Evolutionary conservation across 768 basidiomycete species (phyloP).

Genomic region (Mycena olivaceomarginata): DNA sequence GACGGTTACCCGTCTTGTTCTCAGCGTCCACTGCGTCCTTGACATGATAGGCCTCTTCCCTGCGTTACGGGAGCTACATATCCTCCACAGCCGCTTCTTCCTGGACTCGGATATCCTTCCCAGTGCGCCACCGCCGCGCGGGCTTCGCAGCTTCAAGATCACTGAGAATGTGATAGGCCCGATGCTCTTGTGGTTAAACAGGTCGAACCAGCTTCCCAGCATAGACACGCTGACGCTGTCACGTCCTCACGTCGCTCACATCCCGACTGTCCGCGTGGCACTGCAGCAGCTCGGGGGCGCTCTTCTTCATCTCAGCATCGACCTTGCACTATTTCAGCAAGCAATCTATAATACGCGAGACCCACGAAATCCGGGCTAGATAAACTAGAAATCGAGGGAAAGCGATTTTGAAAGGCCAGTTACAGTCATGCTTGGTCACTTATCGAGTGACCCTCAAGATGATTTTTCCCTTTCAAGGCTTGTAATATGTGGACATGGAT

Average conservation of each 20-base stretch:
- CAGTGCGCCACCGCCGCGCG: not conserved
- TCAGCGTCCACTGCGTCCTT: not conserved
- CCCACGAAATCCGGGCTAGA: no score
- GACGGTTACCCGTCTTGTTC: not conserved
- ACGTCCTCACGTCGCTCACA: not conserved
- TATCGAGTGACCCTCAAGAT: no score
- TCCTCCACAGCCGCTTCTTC: not conserved
- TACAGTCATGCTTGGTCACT: no score
- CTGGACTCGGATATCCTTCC: not conserved
- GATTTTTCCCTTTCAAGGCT: no score
- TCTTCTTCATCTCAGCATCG: not conserved
- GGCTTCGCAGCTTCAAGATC: not conserved
- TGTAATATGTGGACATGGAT: no score
- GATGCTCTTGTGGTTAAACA: not conserved
- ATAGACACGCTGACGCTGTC: not conserved
- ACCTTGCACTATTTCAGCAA: not conserved
- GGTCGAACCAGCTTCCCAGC: not conserved
- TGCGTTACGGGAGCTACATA: not conserved
- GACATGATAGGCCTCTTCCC: constrained; percentile 8
- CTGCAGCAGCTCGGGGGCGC: not conserved
- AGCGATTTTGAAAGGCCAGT: no score
- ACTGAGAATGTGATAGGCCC: not conserved
- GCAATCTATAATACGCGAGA: no score
- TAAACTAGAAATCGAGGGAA: no score
- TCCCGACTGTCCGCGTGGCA: not conserved